Evolutionary conservation across 2,329 filamentous ascomycete species (phyloP), one percentile per base, ranked within the genome.

Genomic region (Basipetospora chlamydospora): DNA sequence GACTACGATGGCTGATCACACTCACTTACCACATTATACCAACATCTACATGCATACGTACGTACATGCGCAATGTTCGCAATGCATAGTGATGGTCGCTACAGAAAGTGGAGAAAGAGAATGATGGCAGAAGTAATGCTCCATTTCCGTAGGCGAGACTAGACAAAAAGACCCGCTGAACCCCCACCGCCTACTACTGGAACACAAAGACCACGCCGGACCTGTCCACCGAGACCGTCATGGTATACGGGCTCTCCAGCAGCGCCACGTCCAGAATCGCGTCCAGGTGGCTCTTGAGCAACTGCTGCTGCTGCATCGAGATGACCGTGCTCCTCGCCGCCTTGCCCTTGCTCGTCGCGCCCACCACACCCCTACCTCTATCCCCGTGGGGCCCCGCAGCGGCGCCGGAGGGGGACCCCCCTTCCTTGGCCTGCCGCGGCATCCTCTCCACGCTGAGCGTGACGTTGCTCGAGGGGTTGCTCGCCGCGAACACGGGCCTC

Each of bases 201-300:
- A 78, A 93, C 37, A 95, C 77, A 65, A 90, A 93, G 31, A 96
- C 76, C 53, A 88, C 78, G 1, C 90, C 90, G 26, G 79, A 82
- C 47, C 88, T 68, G 63, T 98, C 90, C 37, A 81, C 87, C 45
- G 82, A 92, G 34, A 96, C 67, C 23, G 87, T 80, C 84, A 96
- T 95, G 4, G 80, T 81, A 55, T 93, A 95, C 17, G 90, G 90
- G 44, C 73, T 67, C 61, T 95, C 85, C 46, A 98, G 57, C 50
- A 96, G 61, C n/a, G 80, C 80, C 46, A 95, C 77, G 58, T 96
- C 88, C 49, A 82, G 71, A 41, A 98, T 77, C 3, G 77, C 77
- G 58, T 98, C 90, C 48, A 95, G 57, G 58, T 98, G 90, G 40
- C 80, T 84, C 52, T 77, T 80, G 39, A 96, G 60, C 46, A 98